A percentile compares a stretch with the other conserved stretches of the same genome.
Evolutionary conservation across 768 basidiomycete species (phyloP).

Genomic region (Strobilomyces echinocephalus): DNA sequence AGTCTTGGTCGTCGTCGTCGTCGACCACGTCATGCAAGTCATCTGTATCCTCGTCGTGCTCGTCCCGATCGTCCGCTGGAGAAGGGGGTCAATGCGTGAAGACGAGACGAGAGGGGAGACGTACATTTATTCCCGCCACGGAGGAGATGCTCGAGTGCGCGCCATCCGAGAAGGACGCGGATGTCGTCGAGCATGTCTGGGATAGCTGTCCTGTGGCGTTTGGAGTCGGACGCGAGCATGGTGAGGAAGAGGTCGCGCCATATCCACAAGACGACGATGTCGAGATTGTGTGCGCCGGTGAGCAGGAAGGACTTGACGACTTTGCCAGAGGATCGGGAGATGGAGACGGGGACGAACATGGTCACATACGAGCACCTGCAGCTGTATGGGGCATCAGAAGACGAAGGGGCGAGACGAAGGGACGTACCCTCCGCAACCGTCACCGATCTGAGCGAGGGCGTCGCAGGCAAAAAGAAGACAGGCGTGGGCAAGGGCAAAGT

Average conservation of each 20-base stretch:
- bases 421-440: conserved; percentile 36
- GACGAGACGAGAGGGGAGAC: conserved; percentile 9
- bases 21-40: conserved; percentile 18
- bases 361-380: conserved; percentile 52
- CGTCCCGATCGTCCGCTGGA: conserved; percentile 24
- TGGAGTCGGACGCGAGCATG: conserved; percentile 39
- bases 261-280: conserved; percentile 52
- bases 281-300: conserved; percentile 43
- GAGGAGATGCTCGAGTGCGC: conserved; percentile 46
- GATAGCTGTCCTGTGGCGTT: conserved; percentile 30
- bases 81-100: neutral
- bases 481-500: conserved; percentile 48
- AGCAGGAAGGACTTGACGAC: conserved; percentile 46
- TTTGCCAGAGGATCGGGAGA: conserved; percentile 42
- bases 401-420: conserved; percentile 6
- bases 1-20: conserved; percentile 31
- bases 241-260: conserved; percentile 67
- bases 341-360: conserved; percentile 42
- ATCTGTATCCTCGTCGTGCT: neutral
- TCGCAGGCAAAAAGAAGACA: conserved; percentile 53
- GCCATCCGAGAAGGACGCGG: conserved; percentile 46
- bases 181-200: conserved; percentile 59
- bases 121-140: conserved; percentile 47
- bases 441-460: conserved; percentile 41
- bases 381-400: conserved; percentile 29